phyloP scores from a whole-genome alignment of 768 basidiomycete species.

The Phlebiopsis gigantea region DNA sequence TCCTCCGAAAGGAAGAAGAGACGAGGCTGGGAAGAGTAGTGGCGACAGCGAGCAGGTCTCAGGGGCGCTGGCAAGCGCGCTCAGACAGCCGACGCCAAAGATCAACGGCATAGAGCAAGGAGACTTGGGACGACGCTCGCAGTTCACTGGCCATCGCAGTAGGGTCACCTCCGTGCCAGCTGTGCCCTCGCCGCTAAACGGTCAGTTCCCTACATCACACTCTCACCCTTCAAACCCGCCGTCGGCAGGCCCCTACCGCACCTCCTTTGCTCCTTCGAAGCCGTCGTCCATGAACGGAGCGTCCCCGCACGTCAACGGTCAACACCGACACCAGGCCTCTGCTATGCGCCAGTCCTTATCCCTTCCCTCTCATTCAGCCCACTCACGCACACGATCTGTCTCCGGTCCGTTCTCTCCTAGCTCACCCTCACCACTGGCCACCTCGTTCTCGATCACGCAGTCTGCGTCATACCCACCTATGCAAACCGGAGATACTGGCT shows the following conservation, averaged over 20 bases:
- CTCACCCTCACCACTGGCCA: conserved; percentile 46
- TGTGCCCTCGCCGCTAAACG: conserved; percentile 11
- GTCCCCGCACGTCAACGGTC: not conserved
- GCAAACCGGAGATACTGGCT: conserved; percentile 1
- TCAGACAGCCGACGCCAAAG: not conserved
- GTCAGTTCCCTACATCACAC: conserved; percentile 16
- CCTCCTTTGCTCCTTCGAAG: conserved; percentile 20
- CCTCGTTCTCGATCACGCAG: conserved; percentile 31
- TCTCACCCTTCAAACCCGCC: conserved; percentile 20
- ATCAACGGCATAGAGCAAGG: not conserved
- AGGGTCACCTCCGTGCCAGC: conserved; percentile 24
- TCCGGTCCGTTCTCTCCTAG: conserved; percentile 47
- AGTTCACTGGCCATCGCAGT: conserved; percentile 7
- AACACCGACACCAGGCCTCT: conserved; percentile 19
- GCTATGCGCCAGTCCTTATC: conserved; percentile 26
- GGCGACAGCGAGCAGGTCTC: not conserved
- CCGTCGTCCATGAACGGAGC: conserved; percentile 13
- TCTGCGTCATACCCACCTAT: conserved; percentile 13
- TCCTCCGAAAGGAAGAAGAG: conserved; percentile 8
- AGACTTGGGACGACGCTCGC: conserved; percentile 8
- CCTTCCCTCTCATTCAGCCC: conserved; percentile 24
- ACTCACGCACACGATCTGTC: conserved; percentile 43
- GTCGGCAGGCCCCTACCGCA: conserved; percentile 27
- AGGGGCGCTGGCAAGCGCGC: not conserved
- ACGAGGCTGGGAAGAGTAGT: not conserved